Evolutionary conservation across 495 filamentous ascomycete species (phyloP).

Genomic region (Penicillium crystallinum): DNA sequence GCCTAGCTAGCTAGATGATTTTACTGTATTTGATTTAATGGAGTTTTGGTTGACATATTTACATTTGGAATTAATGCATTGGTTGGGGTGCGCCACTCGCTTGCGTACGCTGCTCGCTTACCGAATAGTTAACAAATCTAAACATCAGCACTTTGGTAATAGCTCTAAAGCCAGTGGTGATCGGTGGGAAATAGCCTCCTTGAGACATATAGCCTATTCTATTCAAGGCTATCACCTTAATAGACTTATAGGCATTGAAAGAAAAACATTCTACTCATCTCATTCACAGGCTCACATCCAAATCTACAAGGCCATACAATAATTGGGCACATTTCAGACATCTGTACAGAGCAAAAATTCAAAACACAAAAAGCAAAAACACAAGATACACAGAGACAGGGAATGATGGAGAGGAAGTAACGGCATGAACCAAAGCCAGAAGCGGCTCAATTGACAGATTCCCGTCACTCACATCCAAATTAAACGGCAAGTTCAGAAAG

Average conservation of each 20-base stretch:
- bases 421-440: constrained; percentile 9
- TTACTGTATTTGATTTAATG: too few relatives aligned
- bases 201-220: too few relatives aligned
- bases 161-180: too few relatives aligned
- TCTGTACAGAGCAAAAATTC: constrained; percentile 33
- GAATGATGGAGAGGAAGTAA: constrained; percentile 12
- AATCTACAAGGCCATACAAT: constrained; percentile 6
- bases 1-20: too few relatives aligned
- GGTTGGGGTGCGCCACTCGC: too few relatives aligned
- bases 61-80: too few relatives aligned
- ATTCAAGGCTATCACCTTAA: too few relatives aligned
- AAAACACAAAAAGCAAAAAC: constrained; percentile 9
- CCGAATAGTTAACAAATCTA: too few relatives aligned
- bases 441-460: constrained; percentile 22
- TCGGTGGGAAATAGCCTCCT: too few relatives aligned
- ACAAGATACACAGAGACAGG: constrained; percentile 11
- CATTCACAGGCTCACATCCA: constrained; percentile 21
- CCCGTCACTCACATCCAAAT: constrained; percentile 31
- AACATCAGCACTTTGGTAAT: too few relatives aligned
- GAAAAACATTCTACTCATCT: constrained; percentile 14
- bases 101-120: too few relatives aligned
- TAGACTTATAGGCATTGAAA: background rate
- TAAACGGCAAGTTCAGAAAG: constrained; percentile 13
- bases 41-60: too few relatives aligned
- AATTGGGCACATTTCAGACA: constrained; percentile 18